Evolutionary conservation across 176 grass and related monocot genomes (phyloP).

Genomic region (Musa acuminata): DNA sequence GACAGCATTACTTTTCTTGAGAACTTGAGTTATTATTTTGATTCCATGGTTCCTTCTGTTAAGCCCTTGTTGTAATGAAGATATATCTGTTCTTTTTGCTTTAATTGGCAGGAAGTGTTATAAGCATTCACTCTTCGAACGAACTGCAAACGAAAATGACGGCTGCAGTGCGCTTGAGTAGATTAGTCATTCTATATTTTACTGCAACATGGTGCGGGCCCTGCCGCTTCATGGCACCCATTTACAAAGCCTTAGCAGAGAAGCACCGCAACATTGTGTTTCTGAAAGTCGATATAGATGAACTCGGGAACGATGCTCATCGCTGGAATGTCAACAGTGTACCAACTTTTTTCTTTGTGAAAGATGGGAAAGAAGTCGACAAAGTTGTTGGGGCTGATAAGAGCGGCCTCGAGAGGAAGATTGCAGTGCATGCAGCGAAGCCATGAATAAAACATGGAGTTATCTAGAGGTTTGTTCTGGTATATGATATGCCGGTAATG

Average conservation of each 20-base stretch:
- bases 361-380: slow-evolving; percentile 49
- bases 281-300: slow-evolving; percentile 58
- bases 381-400: slow-evolving; percentile 55
- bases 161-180: slow-evolving; percentile 30
- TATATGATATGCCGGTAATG: too few relatives aligned
- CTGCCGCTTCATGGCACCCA: slow-evolving; percentile 50
- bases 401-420: slow-evolving; percentile 39
- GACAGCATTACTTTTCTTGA: too few relatives aligned
- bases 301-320: slow-evolving; percentile 34
- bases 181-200: slow-evolving; percentile 54
- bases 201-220: slow-evolving; percentile 66
- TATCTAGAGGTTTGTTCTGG: too few relatives aligned
- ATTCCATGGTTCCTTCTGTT: not conserved
- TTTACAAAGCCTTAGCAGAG: slow-evolving; percentile 52
- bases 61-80: not conserved
- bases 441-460: not conserved
- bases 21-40: not conserved
- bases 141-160: slow-evolving; percentile 37
- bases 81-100: not conserved
- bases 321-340: slow-evolving; percentile 53
- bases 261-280: slow-evolving; percentile 44
- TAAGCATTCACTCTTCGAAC: slow-evolving; percentile 37
- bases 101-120: slow-evolving; percentile 25
- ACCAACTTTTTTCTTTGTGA: slow-evolving; percentile 60
- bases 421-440: slow-evolving; percentile 30